Percentiles rank a stretch among this genome's conserved stretches.
Conservation (phyloP, 2,329 filamentous ascomycete genomes). For the Paraconiothyrium sp. region DNA sequence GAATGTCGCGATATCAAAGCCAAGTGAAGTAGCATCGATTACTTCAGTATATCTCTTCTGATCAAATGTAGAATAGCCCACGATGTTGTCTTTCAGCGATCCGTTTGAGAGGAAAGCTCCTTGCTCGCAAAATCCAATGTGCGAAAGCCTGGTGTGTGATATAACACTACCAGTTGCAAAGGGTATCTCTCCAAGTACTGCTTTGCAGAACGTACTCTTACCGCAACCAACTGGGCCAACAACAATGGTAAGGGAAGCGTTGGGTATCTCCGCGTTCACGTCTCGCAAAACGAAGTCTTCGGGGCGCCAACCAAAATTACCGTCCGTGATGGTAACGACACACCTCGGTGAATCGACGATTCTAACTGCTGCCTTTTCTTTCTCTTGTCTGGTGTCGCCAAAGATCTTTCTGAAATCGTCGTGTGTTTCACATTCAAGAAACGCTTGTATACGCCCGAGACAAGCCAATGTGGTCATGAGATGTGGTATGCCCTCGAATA, state of each 20-base stretch:
- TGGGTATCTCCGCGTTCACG: conserved; percentile 24
- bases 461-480: conserved; percentile 25
- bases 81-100: conserved; percentile 26
- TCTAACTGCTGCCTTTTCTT: conserved; percentile 4
- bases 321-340: conserved; percentile 26
- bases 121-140: conserved; percentile 52
- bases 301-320: conserved; percentile 38
- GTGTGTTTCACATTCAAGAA: conserved; percentile 22
- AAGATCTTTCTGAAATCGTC: conserved; percentile 19
- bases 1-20: conserved; percentile 18
- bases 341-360: neutral
- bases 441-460: conserved; percentile 23
- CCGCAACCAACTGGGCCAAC: conserved; percentile 42
- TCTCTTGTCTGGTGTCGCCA: neutral
- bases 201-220: conserved; percentile 48
- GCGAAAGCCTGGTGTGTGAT: conserved; percentile 15
- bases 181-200: conserved; percentile 47
- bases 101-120: conserved; percentile 41
- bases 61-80: conserved; percentile 19
- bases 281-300: conserved; percentile 29
- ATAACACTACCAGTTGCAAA: conserved; percentile 33
- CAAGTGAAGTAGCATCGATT: conserved; percentile 20
- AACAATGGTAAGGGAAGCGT: conserved; percentile 35
- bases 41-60: conserved; percentile 23
- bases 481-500: conserved; percentile 23